Base-by-base conservation (phyloP, 78 protist genomes). In the Pigoraptor vietnamica region DNA sequence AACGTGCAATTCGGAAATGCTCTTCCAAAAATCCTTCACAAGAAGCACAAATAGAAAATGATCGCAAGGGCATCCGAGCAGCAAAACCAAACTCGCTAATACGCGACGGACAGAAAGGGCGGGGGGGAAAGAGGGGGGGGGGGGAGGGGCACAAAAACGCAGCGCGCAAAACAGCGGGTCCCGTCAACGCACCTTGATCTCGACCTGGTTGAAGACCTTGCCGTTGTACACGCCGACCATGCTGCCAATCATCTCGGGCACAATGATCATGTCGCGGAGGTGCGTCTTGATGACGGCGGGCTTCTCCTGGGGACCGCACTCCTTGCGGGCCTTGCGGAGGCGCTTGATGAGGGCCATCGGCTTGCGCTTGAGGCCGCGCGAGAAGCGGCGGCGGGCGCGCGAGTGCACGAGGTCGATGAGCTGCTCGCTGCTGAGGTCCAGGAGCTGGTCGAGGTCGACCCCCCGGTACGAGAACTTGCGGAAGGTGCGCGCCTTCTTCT, bases 201-300 rank as follows among this genome's bases (percentile, higher is more conserved):
- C 99, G 55, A 99, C 99, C 39, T 93, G 91, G 95, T 91, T 97
- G 98, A 96, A 99, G 48, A 90, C 82, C 97, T 99, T 98, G 81
- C 99, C 99, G 97, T 99, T 99, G 99, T 99, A 98, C 55, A 99
- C 97, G 90, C 99, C 99, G 56, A 99, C 97, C 82, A 98, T 91
- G 48, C 98, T 93, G 86, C 99, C 99, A 40, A 99, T 98, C 99
- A 99, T 99, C 94, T 97, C 99, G 89, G 99, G 99, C 79, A 98
- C 96, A 87, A 99, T 95, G 96, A 99, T 94, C 99, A 99, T 98
- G 98, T 98, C 89, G 89, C 99, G 96, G 67, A 97, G 97, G 95
- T 98, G 99, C 81, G 99, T 99, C 97, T 99, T 99, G 93, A 99
- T 97, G 81, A 91, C 81, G 23, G 91, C 95, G 92, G 99, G 99